Percentiles rank a stretch among this genome's conserved stretches.
Evolutionary conservation across 768 basidiomycete species (phyloP).

Genomic region (Amanita brunnescens): DNA sequence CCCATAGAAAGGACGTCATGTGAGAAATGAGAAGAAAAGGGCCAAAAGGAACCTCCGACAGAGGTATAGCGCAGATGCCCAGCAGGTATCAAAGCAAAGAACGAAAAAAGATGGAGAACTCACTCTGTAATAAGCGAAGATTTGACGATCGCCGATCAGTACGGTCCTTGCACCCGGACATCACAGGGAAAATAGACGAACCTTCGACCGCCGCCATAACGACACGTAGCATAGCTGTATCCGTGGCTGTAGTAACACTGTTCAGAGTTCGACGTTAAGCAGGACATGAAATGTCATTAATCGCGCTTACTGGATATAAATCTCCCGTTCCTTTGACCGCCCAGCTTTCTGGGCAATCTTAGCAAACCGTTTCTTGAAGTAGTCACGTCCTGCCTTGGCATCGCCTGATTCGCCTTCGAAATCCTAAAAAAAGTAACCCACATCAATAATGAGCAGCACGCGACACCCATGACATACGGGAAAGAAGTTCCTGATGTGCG

Average conservation of each 20-base stretch:
- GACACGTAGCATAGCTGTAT: slow-evolving; percentile 79
- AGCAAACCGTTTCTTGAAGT: slow-evolving; percentile 83
- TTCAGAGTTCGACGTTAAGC: not conserved
- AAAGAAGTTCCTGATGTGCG: slow-evolving; percentile 85
- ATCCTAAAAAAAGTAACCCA: slow-evolving; percentile 40
- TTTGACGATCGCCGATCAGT: slow-evolving; percentile 2
- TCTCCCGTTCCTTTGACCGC: slow-evolving; percentile 78
- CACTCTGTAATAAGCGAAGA: slow-evolving; percentile 42
- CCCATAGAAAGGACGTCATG: slow-evolving; percentile 4
- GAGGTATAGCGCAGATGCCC: not conserved
- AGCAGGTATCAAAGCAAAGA: slow-evolving; percentile 9
- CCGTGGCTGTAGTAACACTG: slow-evolving; percentile 81
- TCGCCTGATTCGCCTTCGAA: slow-evolving; percentile 75
- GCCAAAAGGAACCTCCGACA: not conserved
- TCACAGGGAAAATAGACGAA: slow-evolving; percentile 26
- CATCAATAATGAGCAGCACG: not conserved
- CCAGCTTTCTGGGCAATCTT: slow-evolving; percentile 80
- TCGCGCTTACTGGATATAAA: slow-evolving; percentile 83
- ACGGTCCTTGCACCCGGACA: not conserved
- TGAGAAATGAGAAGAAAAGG: slow-evolving; percentile 7
- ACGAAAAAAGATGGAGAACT: slow-evolving; percentile 32
- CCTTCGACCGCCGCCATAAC: slow-evolving; percentile 97
- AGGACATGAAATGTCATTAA: not conserved
- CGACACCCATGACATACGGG: slow-evolving; percentile 40
- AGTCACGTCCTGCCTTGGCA: slow-evolving; percentile 71